Conservation (phyloP, 257 asterid species). For the Solanum clarkiae region DNA sequence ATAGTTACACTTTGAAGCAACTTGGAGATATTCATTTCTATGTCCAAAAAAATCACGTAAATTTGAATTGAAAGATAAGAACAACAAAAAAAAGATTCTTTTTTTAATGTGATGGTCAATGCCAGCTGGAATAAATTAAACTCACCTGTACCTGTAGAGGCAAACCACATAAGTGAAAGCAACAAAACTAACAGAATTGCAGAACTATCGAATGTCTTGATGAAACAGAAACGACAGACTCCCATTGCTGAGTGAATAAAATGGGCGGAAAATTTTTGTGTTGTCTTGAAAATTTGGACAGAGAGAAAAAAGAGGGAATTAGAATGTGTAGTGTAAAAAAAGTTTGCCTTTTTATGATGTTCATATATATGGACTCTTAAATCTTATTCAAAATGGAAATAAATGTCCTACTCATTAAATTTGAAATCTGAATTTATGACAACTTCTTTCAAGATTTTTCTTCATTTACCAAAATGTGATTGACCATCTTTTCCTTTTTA, state of each 20-base stretch:
- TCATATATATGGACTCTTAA: background rate
- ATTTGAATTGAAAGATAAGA: background rate
- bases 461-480: no score
- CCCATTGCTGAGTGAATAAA: background rate
- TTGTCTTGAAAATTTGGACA: background rate
- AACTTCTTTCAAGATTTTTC: no score
- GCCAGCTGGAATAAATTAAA: no score
- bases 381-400: background rate
- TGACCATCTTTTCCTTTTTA: no score
- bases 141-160: constrained; percentile 20
- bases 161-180: constrained; percentile 4
- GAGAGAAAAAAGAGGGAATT: background rate
- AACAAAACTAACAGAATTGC: background rate
- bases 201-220: background rate
- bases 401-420: background rate
- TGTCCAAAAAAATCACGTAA: background rate
- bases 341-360: background rate
- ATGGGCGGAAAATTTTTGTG: background rate
- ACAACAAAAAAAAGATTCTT: background rate
- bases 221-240: background rate
- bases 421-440: background rate
- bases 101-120: background rate
- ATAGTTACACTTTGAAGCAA: background rate
- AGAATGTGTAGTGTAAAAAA: background rate
- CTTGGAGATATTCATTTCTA: background rate